Evolutionary conservation across 331 rosid genomes (phyloP), one percentile per base, ranked within the genome.

Genomic region (Stylosanthes scabra): DNA sequence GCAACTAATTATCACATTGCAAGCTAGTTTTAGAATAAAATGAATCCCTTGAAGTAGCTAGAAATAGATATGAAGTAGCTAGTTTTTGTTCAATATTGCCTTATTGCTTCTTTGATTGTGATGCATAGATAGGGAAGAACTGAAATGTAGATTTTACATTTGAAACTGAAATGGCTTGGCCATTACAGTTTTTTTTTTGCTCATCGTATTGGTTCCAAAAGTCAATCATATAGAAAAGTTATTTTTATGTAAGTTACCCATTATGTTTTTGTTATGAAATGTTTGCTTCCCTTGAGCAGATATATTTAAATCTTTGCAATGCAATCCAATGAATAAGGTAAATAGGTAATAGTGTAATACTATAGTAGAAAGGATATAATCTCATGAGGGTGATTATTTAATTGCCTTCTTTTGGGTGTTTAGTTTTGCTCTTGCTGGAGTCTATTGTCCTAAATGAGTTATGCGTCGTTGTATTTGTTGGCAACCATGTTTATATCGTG

Each of bases 41-140:
- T 20, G 25, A 20, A 20, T 20, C 25, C 25, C 25, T 20, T 20
- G 25, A 20, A 20, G 1, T 20, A 20, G 25, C 25, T 20, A 20
- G 25, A 20, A 0, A 20, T 20, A 20, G 25, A 20, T 20, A 20
- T 20, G 25, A n/a, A n/a, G n/a, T n/a, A n/a, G 25, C 25, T 0
- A 20, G 25, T 95, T 69, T 95, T 95, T 87, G 97, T 95, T 72
- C 91, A 90, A 84, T 95, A 1, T 41, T 47, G 52, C 46, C 50
- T 39, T 66, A 39, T 42, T 40, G 14, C 29, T 59, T 65, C 75
- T 51, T 81, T 56, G 72, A 72, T 73, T 65, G 62, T 68, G 40
- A 67, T 82, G 14, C 20, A 31, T 64, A 12, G 7, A 59, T 63
- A 1, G 40, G 55, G 7, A 8, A 57, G 6, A 39, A 4, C 15